phyloP scores from a whole-genome alignment of 129 eudicot genomes.

The Helianthus tuberosus region DNA sequence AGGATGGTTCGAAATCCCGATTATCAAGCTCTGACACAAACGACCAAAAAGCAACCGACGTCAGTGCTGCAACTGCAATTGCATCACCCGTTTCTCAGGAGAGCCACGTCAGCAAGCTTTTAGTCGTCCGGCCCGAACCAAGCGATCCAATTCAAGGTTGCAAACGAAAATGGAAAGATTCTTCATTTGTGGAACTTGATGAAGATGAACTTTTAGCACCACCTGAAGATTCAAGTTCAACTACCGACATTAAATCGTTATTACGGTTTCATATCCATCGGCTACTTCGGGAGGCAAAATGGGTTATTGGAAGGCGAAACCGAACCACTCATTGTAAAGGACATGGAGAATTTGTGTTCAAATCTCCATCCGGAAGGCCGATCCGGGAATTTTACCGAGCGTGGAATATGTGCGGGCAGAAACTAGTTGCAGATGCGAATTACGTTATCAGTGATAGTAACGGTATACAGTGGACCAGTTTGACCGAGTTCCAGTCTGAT shows the following conservation, averaged over 20 bases:
- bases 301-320: conserved; percentile 81
- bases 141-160: conserved; percentile 30
- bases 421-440: conserved; percentile 46
- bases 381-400: conserved; percentile 82
- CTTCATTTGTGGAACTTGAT: conserved; percentile 59
- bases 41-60: conserved; percentile 52
- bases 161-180: conserved; percentile 22
- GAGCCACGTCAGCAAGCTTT: conserved; percentile 80
- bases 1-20: conserved; percentile 38
- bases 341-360: conserved; percentile 71
- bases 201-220: conserved; percentile 50
- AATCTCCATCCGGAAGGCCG: conserved; percentile 85
- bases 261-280: conserved; percentile 72
- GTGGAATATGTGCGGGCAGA: conserved; percentile 77
- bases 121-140: conserved; percentile 45
- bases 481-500: conserved; percentile 67
- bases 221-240: conserved; percentile 54
- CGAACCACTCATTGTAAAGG: conserved; percentile 57
- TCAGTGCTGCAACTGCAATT: conserved; percentile 50
- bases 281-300: conserved; percentile 75
- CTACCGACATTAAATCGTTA: conserved; percentile 65
- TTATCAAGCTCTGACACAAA: conserved; percentile 42
- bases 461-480: conserved; percentile 61
- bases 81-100: conserved; percentile 96
- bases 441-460: conserved; percentile 39